Conservation (phyloP, 768 basidiomycete species). For the Termitomyces sp. region DNA sequence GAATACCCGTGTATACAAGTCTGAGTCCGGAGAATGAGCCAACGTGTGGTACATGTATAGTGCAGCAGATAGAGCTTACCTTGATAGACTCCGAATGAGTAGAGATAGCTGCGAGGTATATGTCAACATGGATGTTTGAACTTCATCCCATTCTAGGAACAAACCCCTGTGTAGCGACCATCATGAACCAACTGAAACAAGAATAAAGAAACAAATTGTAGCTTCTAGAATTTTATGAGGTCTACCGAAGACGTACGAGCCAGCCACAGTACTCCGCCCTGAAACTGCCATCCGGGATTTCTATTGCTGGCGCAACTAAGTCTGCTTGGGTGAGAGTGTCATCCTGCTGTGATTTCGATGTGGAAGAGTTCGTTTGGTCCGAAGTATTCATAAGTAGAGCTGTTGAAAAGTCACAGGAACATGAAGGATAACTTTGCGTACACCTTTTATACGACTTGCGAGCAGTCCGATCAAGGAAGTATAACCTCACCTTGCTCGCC, state of each 20-base stretch:
- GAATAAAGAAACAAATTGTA: neutral
- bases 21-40: too few relatives aligned
- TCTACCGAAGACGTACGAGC: neutral
- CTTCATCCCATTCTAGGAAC: neutral
- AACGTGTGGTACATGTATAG: too few relatives aligned
- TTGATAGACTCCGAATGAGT: too few relatives aligned
- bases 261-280: slow-evolving; percentile 5
- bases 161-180: slow-evolving; percentile 10
- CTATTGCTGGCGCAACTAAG: neutral
- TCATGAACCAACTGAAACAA: neutral
- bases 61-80: too few relatives aligned
- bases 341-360: neutral
- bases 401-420: too few relatives aligned
- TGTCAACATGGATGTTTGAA: neutral
- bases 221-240: neutral
- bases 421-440: too few relatives aligned
- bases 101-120: slow-evolving; percentile 4
- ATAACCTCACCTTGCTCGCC: too few relatives aligned
- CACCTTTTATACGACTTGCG: too few relatives aligned
- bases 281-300: neutral
- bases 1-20: too few relatives aligned
- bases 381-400: too few relatives aligned
- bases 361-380: neutral
- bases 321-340: neutral
- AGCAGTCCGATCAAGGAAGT: too few relatives aligned